phyloP scores from a whole-genome alignment of 2,329 filamentous ascomycete species.

The Plectosphaerella sp. region DNA sequence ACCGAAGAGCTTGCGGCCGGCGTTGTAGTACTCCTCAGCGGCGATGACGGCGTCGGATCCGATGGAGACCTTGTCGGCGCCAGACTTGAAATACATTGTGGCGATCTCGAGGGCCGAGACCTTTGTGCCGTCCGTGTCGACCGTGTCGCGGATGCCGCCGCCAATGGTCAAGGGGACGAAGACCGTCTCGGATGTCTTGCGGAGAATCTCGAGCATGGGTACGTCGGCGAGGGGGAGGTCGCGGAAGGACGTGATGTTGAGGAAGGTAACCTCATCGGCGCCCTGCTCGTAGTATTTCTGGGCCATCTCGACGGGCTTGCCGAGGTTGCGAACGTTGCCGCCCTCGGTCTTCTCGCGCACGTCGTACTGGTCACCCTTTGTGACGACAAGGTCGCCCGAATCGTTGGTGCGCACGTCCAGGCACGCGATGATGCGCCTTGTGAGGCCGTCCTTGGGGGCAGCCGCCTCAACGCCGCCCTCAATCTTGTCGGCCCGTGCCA shows the following conservation, averaged over 20 bases:
- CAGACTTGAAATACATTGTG: constrained; percentile 94
- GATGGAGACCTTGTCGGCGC: constrained; percentile 96
- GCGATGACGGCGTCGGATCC: constrained; percentile 91
- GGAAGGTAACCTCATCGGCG: constrained; percentile 92
- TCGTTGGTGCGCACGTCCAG: constrained; percentile 95
- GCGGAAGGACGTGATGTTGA: constrained; percentile 97
- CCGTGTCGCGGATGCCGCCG: constrained; percentile 88
- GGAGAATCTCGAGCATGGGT: constrained; percentile 92
- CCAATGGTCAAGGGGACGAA: constrained; percentile 96
- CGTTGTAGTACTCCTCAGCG: constrained; percentile 82
- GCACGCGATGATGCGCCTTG: constrained; percentile 91
- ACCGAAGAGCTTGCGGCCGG: constrained; percentile 65
- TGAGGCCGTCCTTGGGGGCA: constrained; percentile 54
- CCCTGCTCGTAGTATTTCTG: constrained; percentile 93
- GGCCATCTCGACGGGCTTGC: constrained; percentile 95
- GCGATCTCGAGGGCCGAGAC: constrained; percentile 92
- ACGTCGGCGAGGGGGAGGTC: constrained; percentile 89
- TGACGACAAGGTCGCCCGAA: constrained; percentile 90
- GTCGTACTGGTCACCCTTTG: constrained; percentile 98
- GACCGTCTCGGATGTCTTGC: constrained; percentile 80
- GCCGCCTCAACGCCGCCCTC: background rate
- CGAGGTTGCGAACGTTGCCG: constrained; percentile 77
- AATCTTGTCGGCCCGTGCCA: constrained; percentile 22
- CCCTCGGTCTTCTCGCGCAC: constrained; percentile 78
- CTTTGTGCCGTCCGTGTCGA: constrained; percentile 80